Evolutionary conservation across 305 asterid species (phyloP), one percentile per base, ranked within the genome.

Genomic region (Petunia hybrid): DNA sequence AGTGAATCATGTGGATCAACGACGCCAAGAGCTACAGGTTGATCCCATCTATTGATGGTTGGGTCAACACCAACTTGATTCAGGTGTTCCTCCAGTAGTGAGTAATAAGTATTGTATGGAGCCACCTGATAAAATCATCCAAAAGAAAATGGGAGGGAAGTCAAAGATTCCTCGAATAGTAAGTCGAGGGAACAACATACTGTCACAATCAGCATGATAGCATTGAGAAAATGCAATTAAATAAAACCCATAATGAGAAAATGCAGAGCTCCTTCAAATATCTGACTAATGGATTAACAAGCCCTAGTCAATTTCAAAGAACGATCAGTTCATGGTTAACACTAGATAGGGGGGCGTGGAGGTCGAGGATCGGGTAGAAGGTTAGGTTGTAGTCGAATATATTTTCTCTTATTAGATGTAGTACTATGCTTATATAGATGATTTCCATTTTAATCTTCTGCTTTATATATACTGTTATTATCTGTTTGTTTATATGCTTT

Each of bases 1-100:
- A 94, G 82, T 48, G 99, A 95, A 89, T 95, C 98, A 59, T 95
- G 98, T 76, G 98, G 99, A 88, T 95, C 99, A 66, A 92, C 92
- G 80, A 92, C 83, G 82, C 97, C 99, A 84, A 95, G 97, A 63
- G 97, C 89, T 61, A 95, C 84, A 62, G 96, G 93, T 78, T 91
- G 92, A 85, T 91, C 95, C 99, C 99, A 95, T 86, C 90, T 88
- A 80, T 94, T 95, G 85, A 91, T 84, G 46, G 83, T 90, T 80
- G 96, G 88, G 83, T 91, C 92, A 53, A 95, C 39, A 51, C 97
- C 99, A 68, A 90, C 99, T 89, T 91, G 91, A 82, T 87, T 91
- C 96, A 95, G 78, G 88, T 95, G 99, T 84, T 91, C 97, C 83
- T 87, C 92, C 87, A 95, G 86, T 87, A 87, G 94, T 0, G 97